These are phyloP conservation scores for Sordariomycetes sp. DNA, from an alignment of 2,329 filamentous ascomycete species.

Conservation along the genomic window DNA sequence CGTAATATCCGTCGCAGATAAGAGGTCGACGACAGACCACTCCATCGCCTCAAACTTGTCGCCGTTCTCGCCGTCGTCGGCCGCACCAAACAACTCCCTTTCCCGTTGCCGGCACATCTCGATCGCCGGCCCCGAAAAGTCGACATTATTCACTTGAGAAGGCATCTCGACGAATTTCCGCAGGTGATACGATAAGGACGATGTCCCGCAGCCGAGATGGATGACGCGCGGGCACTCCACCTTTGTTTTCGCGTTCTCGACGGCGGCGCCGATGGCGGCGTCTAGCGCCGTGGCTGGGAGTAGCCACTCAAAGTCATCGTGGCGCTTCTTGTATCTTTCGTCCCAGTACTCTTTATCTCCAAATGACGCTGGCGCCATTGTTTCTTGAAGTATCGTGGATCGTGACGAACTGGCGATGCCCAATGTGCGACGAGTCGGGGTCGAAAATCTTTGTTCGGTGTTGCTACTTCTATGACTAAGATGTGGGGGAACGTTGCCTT, in stretches of 20 bases:
- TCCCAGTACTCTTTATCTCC: constrained; percentile 2
- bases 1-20: background rate
- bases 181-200: background rate
- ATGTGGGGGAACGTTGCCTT: too few species aligned
- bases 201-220: constrained; percentile 2
- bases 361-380: background rate
- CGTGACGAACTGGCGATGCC: too few species aligned
- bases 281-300: background rate
- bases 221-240: background rate
- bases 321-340: background rate
- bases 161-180: background rate
- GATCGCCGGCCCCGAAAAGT: constrained; percentile 1
- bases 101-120: background rate
- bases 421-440: too few species aligned
- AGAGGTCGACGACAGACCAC: constrained; percentile 1
- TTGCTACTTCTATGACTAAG: too few species aligned
- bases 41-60: background rate
- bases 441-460: too few species aligned
- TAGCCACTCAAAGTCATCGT: constrained; percentile 2
- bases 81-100: background rate
- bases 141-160: constrained; percentile 1
- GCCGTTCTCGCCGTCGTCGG: background rate
- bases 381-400: background rate
- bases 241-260: background rate
- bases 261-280: background rate